phyloP scores from a whole-genome alignment of 2,329 filamentous ascomycete species.

The Ceratocystis papillata region DNA sequence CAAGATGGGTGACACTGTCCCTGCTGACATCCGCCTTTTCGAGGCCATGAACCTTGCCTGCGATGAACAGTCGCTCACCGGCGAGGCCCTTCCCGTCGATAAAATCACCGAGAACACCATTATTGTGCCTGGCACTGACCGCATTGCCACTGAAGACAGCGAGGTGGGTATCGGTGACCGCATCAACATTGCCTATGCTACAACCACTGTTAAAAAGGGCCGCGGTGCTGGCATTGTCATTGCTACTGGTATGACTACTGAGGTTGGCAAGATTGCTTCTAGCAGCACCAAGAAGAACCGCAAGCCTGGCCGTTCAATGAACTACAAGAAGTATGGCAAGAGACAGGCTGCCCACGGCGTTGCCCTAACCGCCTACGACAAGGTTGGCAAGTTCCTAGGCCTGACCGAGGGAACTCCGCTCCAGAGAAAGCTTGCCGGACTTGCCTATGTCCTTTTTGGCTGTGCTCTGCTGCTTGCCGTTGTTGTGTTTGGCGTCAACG shows the following conservation, averaged over 20 bases:
- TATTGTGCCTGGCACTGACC: constrained; percentile 38
- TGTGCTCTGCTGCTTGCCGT: constrained; percentile 51
- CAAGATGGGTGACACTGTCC: constrained; percentile 63
- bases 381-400: constrained; percentile 49
- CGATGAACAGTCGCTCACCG: constrained; percentile 67
- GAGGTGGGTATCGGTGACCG: constrained; percentile 59
- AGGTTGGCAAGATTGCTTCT: constrained; percentile 59
- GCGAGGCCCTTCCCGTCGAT: constrained; percentile 62
- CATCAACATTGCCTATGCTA: constrained; percentile 64
- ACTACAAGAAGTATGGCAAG: constrained; percentile 44
- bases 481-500: constrained; percentile 48
- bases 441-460: constrained; percentile 65
- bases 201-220: constrained; percentile 61
- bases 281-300: constrained; percentile 43
- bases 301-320: constrained; percentile 46
- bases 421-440: constrained; percentile 64
- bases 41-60: constrained; percentile 69
- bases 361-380: constrained; percentile 39
- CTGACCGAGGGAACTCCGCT: constrained; percentile 61
- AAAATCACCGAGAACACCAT: constrained; percentile 48
- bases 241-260: constrained; percentile 59
- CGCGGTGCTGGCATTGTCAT: constrained; percentile 63
- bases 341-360: constrained; percentile 40
- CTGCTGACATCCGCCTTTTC: constrained; percentile 59
- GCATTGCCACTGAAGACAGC: constrained; percentile 34